Evolutionary conservation across 202 grass and related monocot species (phyloP).

Genomic region (Carex arenaria): DNA sequence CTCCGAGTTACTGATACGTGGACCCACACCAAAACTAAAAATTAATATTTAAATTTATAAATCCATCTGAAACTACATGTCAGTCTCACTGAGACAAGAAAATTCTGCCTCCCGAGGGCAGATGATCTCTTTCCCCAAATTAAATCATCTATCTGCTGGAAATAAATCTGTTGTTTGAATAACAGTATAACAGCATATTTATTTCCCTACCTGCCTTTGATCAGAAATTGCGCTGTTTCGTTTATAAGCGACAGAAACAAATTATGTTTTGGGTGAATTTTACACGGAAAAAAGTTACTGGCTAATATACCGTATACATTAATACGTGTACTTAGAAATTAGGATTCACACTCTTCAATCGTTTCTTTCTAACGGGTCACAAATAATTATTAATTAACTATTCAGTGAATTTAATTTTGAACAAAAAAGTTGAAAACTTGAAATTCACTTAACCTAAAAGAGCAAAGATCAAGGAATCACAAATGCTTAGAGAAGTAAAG

Average conservation of each 20-base stretch:
- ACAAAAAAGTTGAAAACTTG: no score
- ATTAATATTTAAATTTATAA: no score
- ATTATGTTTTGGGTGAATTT: neutral
- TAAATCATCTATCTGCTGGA: no score
- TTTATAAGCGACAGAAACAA: neutral
- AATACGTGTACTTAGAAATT: neutral
- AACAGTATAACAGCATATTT: no score
- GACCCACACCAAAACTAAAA: no score
- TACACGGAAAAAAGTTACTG: neutral
- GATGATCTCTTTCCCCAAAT: no score
- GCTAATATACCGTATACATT: neutral
- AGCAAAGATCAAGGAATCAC: neutral
- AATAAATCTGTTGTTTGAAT: no score
- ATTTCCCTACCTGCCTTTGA: neutral
- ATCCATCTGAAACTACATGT: no score
- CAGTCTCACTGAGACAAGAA: no score
- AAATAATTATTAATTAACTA: neutral
- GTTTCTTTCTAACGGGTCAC: neutral
- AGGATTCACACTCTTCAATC: neutral
- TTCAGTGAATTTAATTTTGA: neutral
- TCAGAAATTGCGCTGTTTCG: neutral
- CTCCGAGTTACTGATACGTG: no score
- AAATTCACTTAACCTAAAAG: no score
- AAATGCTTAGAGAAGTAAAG: neutral
- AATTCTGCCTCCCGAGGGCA: no score